Evolutionary conservation across 1,284 basidiomycete genomes (phyloP).

Genomic region (Schizophyllum amplum): DNA sequence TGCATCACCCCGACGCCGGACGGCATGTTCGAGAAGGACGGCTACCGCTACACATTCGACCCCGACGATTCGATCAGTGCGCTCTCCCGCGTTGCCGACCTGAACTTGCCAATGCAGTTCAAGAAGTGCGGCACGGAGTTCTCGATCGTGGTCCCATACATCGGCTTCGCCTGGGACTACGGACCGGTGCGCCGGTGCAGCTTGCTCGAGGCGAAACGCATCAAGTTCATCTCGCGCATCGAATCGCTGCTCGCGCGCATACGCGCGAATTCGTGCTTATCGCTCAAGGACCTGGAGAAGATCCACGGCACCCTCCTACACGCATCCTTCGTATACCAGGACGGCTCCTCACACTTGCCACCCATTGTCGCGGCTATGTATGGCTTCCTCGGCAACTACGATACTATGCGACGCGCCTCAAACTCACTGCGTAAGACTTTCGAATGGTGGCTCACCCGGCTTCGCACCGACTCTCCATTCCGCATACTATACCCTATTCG

Average conservation of each 20-base stretch:
- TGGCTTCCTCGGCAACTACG: neutral
- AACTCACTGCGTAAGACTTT: slow-evolving; percentile 11
- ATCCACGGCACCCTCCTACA: slow-evolving; percentile 15
- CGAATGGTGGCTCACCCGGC: slow-evolving; percentile 18
- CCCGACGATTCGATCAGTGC: neutral
- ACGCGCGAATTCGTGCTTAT: neutral
- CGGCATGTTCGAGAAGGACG: neutral
- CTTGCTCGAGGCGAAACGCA: slow-evolving; percentile 11
- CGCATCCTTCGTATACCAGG: slow-evolving; percentile 10
- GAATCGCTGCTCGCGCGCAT: slow-evolving; percentile 1
- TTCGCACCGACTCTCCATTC: neutral
- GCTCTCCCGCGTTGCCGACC: neutral
- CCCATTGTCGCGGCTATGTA: slow-evolving; percentile 13
- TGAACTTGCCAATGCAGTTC: slow-evolving; percentile 10
- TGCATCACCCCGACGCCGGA: neutral
- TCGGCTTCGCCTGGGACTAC: slow-evolving; percentile 16
- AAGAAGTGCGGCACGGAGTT: slow-evolving; percentile 10
- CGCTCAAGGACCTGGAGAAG: slow-evolving; percentile 1
- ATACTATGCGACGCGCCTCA: slow-evolving; percentile 2
- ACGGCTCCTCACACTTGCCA: slow-evolving; percentile 7
- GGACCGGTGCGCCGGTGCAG: slow-evolving; percentile 4
- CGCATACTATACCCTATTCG: slow-evolving; percentile 7
- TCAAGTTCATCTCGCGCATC: slow-evolving; percentile 14
- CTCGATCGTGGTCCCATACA: slow-evolving; percentile 4
- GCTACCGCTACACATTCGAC: slow-evolving; percentile 4